These are phyloP conservation scores for Capsicum pubescens DNA, from an alignment of 257 asterid species.

Conservation along the genomic window DNA sequence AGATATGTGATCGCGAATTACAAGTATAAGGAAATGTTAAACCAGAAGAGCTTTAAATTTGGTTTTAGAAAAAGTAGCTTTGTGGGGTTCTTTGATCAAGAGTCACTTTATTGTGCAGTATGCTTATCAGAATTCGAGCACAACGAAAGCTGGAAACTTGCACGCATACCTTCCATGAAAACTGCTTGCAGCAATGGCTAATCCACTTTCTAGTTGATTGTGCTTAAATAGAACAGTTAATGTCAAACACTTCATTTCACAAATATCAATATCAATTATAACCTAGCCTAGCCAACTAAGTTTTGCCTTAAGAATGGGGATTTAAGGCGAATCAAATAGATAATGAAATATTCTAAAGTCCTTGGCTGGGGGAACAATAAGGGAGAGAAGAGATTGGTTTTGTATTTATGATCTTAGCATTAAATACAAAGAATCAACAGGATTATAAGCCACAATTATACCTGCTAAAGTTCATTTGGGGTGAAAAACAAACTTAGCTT, in stretches of 20 bases:
- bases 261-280: no score
- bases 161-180: not conserved
- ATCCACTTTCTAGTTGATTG: not conserved
- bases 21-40: not conserved
- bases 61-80: not conserved
- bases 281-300: not conserved
- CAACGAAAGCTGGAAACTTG: not conserved
- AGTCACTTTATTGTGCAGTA: not conserved
- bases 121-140: not conserved
- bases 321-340: no score
- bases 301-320: not conserved
- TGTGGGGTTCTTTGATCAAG: no score
- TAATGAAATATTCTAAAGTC: no score
- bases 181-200: constrained; percentile 14
- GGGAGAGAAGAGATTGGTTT: no score
- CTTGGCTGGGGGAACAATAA: no score
- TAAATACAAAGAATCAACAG: no score
- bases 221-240: not conserved
- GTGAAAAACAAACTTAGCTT: no score
- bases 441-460: no score
- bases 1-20: not conserved
- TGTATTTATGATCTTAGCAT: no score
- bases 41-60: not conserved
- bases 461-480: no score
- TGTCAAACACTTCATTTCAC: not conserved